These are phyloP conservation scores for Eucalyptus marginata DNA, from an alignment of 345 rosid species.

Conservation along the genomic window DNA sequence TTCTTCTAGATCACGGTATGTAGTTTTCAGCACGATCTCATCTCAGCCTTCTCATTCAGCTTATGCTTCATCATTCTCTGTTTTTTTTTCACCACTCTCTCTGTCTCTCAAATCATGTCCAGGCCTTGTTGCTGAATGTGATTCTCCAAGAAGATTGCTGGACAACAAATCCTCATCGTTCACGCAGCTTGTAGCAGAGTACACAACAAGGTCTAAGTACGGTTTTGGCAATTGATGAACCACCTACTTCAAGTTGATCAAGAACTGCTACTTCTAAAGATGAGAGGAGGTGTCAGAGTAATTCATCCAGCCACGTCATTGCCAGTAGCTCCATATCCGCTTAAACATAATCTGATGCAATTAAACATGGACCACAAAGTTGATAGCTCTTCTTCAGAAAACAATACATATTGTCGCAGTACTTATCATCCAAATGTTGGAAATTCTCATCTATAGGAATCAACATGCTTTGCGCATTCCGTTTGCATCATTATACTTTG, in stretches of 20 bases:
- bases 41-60: background rate
- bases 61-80: background rate
- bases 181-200: background rate
- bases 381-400: background rate
- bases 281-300: background rate
- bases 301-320: background rate
- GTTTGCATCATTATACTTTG: background rate
- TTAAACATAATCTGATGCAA: background rate
- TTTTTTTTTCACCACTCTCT: too few species aligned
- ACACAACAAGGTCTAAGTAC: background rate
- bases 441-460: too few species aligned
- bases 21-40: background rate
- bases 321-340: background rate
- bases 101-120: background rate
- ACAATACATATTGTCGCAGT: background rate
- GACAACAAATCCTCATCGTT: background rate
- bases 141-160: background rate
- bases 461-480: too few species aligned
- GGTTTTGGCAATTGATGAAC: background rate
- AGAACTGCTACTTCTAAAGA: background rate
- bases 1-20: slow-evolving; percentile 64
- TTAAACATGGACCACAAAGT: background rate
- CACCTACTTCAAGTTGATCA: background rate
- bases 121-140: background rate
- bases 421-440: background rate